Evolutionary conservation across 805 yeast species (phyloP).

Genomic region (Candida berthetii): DNA sequence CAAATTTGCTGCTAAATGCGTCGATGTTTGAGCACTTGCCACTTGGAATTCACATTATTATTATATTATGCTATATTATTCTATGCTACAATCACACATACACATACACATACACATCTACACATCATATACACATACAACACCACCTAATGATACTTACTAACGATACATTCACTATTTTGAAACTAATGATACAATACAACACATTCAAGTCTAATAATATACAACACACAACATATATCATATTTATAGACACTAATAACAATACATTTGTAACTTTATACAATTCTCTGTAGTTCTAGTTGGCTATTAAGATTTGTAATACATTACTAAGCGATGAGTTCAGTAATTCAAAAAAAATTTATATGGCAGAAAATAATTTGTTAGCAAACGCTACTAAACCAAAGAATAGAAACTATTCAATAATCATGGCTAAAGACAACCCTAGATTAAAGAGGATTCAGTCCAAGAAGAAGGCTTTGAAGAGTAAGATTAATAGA

Average conservation of each 20-base stretch:
- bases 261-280: no score
- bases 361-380: neutral
- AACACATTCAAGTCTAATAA: no score
- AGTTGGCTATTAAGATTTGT: neutral
- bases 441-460: neutral
- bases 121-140: no score
- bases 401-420: neutral
- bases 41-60: no score
- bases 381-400: neutral
- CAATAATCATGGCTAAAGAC: neutral
- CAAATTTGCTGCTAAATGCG: slow-evolving; percentile 2
- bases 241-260: no score
- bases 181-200: no score
- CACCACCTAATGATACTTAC: no score
- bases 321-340: slow-evolving; percentile 9
- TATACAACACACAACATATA: neutral
- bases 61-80: no score
- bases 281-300: no score
- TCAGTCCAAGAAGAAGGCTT: neutral
- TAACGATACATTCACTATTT: no score
- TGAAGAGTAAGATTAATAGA: neutral
- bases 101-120: no score
- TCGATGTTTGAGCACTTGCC: neutral
- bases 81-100: no score
- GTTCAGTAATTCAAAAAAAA: slow-evolving; percentile 5